Evolutionary conservation across 768 basidiomycete genomes (phyloP).

Genomic region (Lentinula sp.): DNA sequence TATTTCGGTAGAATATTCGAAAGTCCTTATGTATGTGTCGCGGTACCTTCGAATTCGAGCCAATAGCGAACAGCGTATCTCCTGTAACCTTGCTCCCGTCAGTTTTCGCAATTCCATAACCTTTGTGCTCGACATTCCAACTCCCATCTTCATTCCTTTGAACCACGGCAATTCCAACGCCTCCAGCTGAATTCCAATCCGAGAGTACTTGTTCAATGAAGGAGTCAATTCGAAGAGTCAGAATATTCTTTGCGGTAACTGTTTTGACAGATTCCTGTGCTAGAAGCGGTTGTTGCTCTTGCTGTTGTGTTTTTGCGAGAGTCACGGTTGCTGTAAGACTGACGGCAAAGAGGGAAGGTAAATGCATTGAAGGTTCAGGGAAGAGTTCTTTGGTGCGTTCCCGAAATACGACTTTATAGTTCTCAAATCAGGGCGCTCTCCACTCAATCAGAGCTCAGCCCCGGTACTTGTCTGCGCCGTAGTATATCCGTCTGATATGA

Average conservation of each 20-base stretch:
- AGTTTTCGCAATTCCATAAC: conserved; percentile 21
- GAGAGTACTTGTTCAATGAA: conserved; percentile 18
- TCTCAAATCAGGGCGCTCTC: too few relatives aligned
- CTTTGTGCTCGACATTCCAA: conserved; percentile 24
- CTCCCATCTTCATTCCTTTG: conserved; percentile 15
- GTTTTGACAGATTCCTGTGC: background rate
- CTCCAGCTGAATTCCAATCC: conserved; percentile 22
- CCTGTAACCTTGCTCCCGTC: conserved; percentile 17
- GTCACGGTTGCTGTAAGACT: background rate
- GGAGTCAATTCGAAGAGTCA: background rate
- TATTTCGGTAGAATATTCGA: too few relatives aligned
- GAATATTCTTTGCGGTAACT: background rate
- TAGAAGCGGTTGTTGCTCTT: background rate
- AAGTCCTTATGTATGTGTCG: too few relatives aligned
- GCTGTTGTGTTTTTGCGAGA: background rate
- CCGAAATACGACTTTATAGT: too few relatives aligned
- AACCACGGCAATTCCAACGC: conserved; percentile 22
- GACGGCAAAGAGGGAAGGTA: background rate
- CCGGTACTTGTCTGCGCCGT: too few relatives aligned
- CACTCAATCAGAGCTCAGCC: too few relatives aligned
- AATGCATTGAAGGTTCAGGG: background rate
- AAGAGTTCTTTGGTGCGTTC: background rate
- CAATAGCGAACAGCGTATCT: conserved; percentile 21
- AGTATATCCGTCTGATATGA: too few relatives aligned
- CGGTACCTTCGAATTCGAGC: conserved; percentile 21